Evolutionary conservation across 371 early-diverging fungal species (phyloP).

Genomic region (Mucor velutinosus): DNA sequence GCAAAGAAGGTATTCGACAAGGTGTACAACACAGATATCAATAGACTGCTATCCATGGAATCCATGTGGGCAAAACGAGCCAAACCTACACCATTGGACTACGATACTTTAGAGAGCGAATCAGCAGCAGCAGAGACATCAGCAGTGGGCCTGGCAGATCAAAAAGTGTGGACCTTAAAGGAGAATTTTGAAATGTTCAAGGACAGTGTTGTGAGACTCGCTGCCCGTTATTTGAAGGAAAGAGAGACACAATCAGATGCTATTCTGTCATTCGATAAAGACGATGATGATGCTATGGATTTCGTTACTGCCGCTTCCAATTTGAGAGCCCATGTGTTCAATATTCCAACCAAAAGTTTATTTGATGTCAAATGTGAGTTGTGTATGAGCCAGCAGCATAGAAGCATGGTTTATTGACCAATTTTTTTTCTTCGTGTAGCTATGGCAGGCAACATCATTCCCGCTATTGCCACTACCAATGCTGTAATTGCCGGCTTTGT

Average conservation of each 20-base stretch:
- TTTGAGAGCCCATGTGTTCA: constrained; percentile 81
- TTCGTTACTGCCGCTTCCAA: constrained; percentile 95
- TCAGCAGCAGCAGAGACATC: neutral
- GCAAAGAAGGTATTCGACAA: constrained; percentile 81
- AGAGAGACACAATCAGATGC: constrained; percentile 49
- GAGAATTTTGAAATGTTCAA: constrained; percentile 60
- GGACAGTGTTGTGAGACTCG: constrained; percentile 50
- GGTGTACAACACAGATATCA: constrained; percentile 82
- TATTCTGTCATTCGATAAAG: constrained; percentile 86
- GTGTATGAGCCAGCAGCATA: neutral
- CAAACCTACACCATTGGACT: constrained; percentile 73
- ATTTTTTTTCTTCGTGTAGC: constrained; percentile 50
- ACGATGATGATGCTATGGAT: constrained; percentile 85
- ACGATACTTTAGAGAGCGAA: constrained; percentile 37
- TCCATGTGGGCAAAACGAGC: constrained; percentile 90
- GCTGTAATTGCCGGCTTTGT: constrained; percentile 98
- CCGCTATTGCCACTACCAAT: constrained; percentile 99
- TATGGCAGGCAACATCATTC: constrained; percentile 99
- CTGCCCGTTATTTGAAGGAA: constrained; percentile 41
- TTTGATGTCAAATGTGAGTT: constrained; percentile 87
- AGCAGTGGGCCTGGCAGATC: constrained; percentile 55
- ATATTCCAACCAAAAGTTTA: constrained; percentile 75
- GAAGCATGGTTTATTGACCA: neutral
- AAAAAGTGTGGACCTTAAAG: constrained; percentile 66
- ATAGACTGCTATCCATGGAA: constrained; percentile 75